Evolutionary conservation across 345 rosid species (phyloP), one percentile per base, ranked within the genome.

Genomic region (Gossypium mustelinum): DNA sequence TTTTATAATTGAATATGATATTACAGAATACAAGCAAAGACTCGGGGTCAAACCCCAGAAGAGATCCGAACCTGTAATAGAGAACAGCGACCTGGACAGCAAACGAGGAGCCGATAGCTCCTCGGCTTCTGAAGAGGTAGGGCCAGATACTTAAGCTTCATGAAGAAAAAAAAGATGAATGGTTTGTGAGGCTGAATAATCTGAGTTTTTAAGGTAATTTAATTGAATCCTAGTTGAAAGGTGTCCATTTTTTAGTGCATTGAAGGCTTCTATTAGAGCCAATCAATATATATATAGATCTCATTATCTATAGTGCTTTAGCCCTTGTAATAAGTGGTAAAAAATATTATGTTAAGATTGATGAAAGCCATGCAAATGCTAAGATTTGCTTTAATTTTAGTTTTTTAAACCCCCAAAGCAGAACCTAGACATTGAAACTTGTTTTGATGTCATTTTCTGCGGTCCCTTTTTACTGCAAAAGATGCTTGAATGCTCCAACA

Each of bases 21-120:
- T 66, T 73, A 50, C 89, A 94, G 97, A 88, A 73, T 86, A 86
- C 80, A 94, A 88, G 86, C 88, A 94, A 84, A 82, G 86, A 83
- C 77, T 75, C 6, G 89, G 93, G 72, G 67, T 76, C 7, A 84
- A 80, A 44, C 60, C 72, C 13, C 78, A 78, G 84, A 87, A 84
- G 85, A 82, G 69, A 68, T 64, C 85, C 0, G 88, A 81, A 56
- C 64, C 79, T 62, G 51, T 76, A 48, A 48, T 48, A 29, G 85
- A 84, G 79, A 76, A 68, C 50, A 84, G 82, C 10, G 66, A 61
- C 45, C 16, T 1, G 66, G 66, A 61, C 66, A 61, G 44, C 44
- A 29, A 61, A 61, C 66, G 34, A 61, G 44, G 66, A 29, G 66
- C 3, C 66, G 16, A 61, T 16, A 61, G 20, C 20, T 29, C 34